These are phyloP conservation scores for Roridomyces roridus DNA, from an alignment of 768 basidiomycete genomes.

Conservation along the genomic window DNA sequence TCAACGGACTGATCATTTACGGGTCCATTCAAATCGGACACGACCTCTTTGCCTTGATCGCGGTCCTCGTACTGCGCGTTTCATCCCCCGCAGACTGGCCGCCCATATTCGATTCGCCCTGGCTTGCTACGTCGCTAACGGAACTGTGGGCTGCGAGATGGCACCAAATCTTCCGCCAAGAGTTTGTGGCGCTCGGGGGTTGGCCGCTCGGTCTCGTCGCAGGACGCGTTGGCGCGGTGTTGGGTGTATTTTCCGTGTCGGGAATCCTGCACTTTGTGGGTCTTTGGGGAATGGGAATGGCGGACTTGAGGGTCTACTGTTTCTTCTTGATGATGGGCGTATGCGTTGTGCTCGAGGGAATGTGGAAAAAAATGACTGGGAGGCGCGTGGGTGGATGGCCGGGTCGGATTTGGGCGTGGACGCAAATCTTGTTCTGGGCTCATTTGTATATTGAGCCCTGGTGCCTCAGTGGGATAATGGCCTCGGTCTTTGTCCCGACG, in stretches of 20 bases:
- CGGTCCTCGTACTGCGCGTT: slow-evolving; percentile 49
- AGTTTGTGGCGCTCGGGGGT: slow-evolving; percentile 59
- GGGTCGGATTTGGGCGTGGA: slow-evolving; percentile 58
- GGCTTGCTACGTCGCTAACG: slow-evolving; percentile 59
- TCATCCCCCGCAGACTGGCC: slow-evolving; percentile 64
- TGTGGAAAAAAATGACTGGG: slow-evolving; percentile 53
- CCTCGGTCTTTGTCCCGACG: slow-evolving; percentile 44
- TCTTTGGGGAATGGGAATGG: slow-evolving; percentile 63
- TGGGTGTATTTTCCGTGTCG: slow-evolving; percentile 67
- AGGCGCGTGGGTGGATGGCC: slow-evolving; percentile 49
- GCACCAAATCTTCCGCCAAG: slow-evolving; percentile 71
- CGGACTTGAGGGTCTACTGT: slow-evolving; percentile 50
- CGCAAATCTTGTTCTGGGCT: slow-evolving; percentile 56
- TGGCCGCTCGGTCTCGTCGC: slow-evolving; percentile 47
- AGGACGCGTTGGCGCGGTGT: slow-evolving; percentile 54
- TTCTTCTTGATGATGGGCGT: slow-evolving; percentile 67
- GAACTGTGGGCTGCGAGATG: slow-evolving; percentile 70
- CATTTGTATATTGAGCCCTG: slow-evolving; percentile 57
- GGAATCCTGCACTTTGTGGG: slow-evolving; percentile 65
- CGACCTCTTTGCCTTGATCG: slow-evolving; percentile 47
- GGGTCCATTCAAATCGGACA: slow-evolving; percentile 50
- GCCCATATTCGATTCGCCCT: slow-evolving; percentile 65
- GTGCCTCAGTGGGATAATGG: slow-evolving; percentile 48
- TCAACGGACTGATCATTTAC: slow-evolving; percentile 53
- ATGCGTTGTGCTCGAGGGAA: slow-evolving; percentile 54